Percentiles rank a stretch among this genome's conserved stretches.
Conservation (phyloP, 352 stramenopile genomes). For the Globisporangium parvum region DNA sequence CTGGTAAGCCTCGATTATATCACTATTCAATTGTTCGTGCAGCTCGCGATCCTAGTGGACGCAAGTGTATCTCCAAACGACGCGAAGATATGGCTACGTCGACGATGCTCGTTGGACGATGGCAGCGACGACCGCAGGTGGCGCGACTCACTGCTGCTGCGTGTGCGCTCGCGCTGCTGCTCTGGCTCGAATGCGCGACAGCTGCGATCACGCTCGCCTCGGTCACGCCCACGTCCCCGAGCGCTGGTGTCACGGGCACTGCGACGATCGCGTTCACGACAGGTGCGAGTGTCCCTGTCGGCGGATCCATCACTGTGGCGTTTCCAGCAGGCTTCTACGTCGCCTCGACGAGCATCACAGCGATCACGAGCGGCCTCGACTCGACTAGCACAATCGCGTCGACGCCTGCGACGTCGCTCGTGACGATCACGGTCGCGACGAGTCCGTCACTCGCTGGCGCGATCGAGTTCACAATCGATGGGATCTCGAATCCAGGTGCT, state of each 20-base stretch:
- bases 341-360: constrained; percentile 13
- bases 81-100: too few species aligned
- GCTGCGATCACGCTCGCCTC: constrained; percentile 22
- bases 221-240: constrained; percentile 17
- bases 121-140: too few species aligned
- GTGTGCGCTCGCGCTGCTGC: too few species aligned
- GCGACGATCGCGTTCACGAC: constrained; percentile 35
- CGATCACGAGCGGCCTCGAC: constrained; percentile 21
- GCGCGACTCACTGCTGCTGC: too few species aligned
- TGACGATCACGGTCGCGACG: constrained; percentile 31
- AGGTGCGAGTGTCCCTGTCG: constrained; percentile 20
- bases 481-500: constrained; percentile 58
- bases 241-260: constrained; percentile 27
- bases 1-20: too few species aligned
- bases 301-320: constrained; percentile 18
- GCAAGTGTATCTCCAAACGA: too few species aligned
- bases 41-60: too few species aligned
- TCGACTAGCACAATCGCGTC: constrained; percentile 18
- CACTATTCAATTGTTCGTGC: too few species aligned
- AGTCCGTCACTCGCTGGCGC: constrained; percentile 14
- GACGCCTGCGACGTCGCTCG: constrained; percentile 18
- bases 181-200: neutral
- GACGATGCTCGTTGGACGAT: too few species aligned
- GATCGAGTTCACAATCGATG: constrained; percentile 40
- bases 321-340: constrained; percentile 54